Evolutionary conservation across 768 basidiomycete genomes (phyloP), one percentile per base, ranked within the genome.

Genomic region (Wakefieldia striispora): DNA sequence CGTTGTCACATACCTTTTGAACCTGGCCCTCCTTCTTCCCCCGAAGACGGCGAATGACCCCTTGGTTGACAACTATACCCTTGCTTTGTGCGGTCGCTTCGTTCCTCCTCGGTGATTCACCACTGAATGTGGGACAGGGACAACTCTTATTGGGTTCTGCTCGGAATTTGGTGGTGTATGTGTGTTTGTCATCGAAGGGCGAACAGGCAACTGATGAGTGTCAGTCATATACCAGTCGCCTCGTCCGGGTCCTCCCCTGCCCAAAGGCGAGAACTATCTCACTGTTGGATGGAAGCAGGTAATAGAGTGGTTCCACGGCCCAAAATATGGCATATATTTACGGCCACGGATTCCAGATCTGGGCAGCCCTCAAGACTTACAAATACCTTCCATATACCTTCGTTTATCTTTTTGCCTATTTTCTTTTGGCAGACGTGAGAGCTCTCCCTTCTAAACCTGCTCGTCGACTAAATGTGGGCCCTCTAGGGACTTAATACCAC

Each of bases 91-190:
- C 59, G 81, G 70, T 16, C 13, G 12, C 29, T n/a, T 24, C n/a
- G 14, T 20, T 10, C 14, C 13, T 31, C 8, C 24, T 21, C 16
- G 3, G 26, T 19, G 12, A 11, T 24, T 36, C 7, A 0, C 10
- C 9, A 12, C 20, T 40, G 13, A 43, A 26, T 36, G 3, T 41
- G 31, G 39, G 12, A 19, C 51, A 88, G 86, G 20, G 83, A 81
- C 13, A 91, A 84, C 49, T 75, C 72, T 0, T 89, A 90, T 55
- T 86, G 86, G 89, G 86, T 94, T 11, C 40, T 92, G 1, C 73
- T 76, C 9, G 91, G 90, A 8, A 82, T 91, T 42, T 93, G 91
- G 83, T 95, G 91, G 91, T 91, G 88, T 90, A 69, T 41, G 85
- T 41, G 85, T 68, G 1, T 34, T 33, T 21, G 12, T 19, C 14